Percentiles rank a stretch among this genome's conserved stretches.
Evolutionary conservation across 192 early-diverging fungal genomes (phyloP).

Genomic region (Polychytrium aggregatum): DNA sequence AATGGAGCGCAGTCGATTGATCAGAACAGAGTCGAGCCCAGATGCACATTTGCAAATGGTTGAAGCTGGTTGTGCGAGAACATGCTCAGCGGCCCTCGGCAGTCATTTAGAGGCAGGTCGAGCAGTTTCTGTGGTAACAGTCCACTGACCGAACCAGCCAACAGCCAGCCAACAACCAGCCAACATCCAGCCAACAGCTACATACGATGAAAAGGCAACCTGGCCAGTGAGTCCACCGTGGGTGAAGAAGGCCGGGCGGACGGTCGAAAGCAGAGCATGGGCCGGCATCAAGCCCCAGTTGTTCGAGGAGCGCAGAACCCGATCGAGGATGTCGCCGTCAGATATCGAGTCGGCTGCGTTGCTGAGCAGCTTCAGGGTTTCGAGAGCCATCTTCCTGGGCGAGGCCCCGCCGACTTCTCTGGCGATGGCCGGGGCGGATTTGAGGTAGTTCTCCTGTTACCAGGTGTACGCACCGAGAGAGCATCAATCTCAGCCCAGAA

Average conservation of each 20-base stretch:
- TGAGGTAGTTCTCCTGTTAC: constrained; percentile 86
- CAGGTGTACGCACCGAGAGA: no score
- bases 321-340: constrained; percentile 70
- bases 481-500: no score
- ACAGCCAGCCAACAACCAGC: no score
- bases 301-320: constrained; percentile 38
- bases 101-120: no score
- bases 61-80: no score
- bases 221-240: constrained; percentile 41
- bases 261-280: constrained; percentile 73
- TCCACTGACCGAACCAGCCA: constrained; percentile 28
- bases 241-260: constrained; percentile 71
- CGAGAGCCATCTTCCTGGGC: constrained; percentile 11
- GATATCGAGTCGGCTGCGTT: constrained; percentile 81
- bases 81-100: no score
- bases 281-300: constrained; percentile 88
- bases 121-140: no score
- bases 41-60: no score
- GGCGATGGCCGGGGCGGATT: constrained; percentile 45
- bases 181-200: no score
- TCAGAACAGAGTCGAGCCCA: not conserved
- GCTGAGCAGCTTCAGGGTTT: constrained; percentile 51
- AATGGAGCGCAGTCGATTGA: not conserved
- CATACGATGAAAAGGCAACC: constrained; percentile 14
- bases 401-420: constrained; percentile 12